Percentiles rank a stretch among this genome's conserved stretches.
phyloP scores from a whole-genome alignment of 2,329 filamentous ascomycete genomes.

The Clarireedia hainanense region DNA sequence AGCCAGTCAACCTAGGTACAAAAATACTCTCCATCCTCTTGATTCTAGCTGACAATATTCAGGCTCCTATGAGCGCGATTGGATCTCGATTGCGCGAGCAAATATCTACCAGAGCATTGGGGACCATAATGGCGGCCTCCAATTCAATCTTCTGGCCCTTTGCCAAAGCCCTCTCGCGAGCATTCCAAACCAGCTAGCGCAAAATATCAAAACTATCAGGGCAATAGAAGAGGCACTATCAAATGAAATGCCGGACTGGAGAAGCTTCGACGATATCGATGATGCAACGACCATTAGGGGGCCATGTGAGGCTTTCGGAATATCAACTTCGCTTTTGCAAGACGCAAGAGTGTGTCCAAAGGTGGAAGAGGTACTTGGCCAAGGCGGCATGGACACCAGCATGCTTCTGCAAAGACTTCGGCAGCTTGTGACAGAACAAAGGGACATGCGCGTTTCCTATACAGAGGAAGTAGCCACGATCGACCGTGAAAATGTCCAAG shows the following conservation, averaged over 20 bases:
- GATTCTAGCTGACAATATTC: neutral
- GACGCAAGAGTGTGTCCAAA: conserved; percentile 1
- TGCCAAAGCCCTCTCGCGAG: conserved; percentile 53
- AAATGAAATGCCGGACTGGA: conserved; percentile 36
- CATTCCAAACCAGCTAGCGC: conserved; percentile 32
- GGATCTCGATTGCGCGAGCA: conserved; percentile 57
- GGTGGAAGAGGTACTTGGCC: conserved; percentile 10
- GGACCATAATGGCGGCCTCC: conserved; percentile 55
- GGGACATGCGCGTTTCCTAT: conserved; percentile 37
- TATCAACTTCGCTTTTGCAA: conserved; percentile 17
- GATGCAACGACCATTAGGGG: conserved; percentile 8
- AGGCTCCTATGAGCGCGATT: conserved; percentile 40
- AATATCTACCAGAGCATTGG: conserved; percentile 62
- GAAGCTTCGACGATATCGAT: conserved; percentile 24
- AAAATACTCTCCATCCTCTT: neutral
- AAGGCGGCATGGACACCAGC: conserved; percentile 10
- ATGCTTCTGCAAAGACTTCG: conserved; percentile 32
- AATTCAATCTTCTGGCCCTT: conserved; percentile 73
- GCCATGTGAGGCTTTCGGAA: conserved; percentile 9
- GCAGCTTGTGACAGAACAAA: conserved; percentile 35
- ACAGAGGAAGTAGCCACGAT: conserved; percentile 39
- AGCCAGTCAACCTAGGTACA: conserved; percentile 57
- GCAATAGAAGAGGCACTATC: conserved; percentile 35
- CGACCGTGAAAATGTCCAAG: conserved; percentile 43
- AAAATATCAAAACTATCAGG: conserved; percentile 34